Percentiles rank a stretch among this genome's conserved stretches.
These are phyloP conservation scores for Fusarium pseudoanthophilum DNA, from an alignment of 2,329 filamentous ascomycete genomes.

Conservation along the genomic window DNA sequence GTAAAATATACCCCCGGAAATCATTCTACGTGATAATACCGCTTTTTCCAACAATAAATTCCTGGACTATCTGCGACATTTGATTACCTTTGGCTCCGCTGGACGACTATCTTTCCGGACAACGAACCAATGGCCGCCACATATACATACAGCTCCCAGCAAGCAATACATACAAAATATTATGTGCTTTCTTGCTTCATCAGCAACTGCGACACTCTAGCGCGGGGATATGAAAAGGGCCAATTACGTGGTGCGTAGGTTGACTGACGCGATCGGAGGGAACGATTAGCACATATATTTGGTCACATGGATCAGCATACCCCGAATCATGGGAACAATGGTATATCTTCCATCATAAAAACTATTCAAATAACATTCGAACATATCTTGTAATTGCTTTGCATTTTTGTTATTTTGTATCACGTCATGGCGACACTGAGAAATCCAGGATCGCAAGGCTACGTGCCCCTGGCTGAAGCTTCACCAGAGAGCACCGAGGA, in stretches of 20 bases:
- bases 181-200: neutral
- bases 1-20: neutral
- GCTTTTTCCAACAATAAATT: accelerated
- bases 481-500: neutral
- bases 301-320: neutral
- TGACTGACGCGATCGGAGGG: constrained; percentile 6
- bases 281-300: neutral
- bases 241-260: neutral
- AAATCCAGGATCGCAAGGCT: neutral
- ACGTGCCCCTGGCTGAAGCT: neutral
- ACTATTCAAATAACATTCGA: accelerated
- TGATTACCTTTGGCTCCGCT: too few relatives aligned
- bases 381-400: neutral
- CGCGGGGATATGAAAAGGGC: neutral
- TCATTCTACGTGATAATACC: accelerated
- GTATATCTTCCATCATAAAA: neutral
- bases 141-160: accelerated
- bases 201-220: neutral
- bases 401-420: neutral
- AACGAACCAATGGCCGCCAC: neutral
- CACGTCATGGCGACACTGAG: neutral
- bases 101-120: neutral
- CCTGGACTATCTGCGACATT: neutral
- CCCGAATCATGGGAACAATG: neutral
- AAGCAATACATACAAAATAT: neutral